phyloP scores from a whole-genome alignment of 1,139 yeast genomes.

The Meyerozyma sp. region DNA sequence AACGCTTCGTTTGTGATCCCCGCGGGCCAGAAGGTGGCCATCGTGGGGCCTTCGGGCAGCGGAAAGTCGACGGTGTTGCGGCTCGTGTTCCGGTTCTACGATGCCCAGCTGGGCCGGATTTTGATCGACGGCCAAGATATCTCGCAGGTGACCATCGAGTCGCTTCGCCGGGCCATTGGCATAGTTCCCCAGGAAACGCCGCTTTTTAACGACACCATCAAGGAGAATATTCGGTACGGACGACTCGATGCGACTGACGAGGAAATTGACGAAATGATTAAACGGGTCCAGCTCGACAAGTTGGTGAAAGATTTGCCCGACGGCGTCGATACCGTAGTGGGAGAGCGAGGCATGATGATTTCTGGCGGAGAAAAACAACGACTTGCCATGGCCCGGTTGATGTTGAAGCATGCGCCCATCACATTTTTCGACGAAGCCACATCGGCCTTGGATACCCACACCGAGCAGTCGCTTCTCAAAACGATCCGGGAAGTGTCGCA shows the following conservation, averaged over 20 bases:
- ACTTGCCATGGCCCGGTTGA: slow-evolving; percentile 83
- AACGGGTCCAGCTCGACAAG: slow-evolving; percentile 61
- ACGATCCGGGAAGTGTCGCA: slow-evolving; percentile 64
- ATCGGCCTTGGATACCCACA: slow-evolving; percentile 92
- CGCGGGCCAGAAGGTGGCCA: slow-evolving; percentile 85
- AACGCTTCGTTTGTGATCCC: slow-evolving; percentile 85
- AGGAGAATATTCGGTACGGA: slow-evolving; percentile 87
- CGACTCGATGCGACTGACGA: slow-evolving; percentile 66
- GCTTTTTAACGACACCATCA: slow-evolving; percentile 81
- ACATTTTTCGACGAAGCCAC: slow-evolving; percentile 97
- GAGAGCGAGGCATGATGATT: slow-evolving; percentile 97
- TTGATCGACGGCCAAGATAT: slow-evolving; percentile 89
- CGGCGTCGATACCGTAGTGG: slow-evolving; percentile 84
- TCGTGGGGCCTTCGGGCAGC: slow-evolving; percentile 93
- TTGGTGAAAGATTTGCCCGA: slow-evolving; percentile 73
- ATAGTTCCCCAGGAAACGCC: slow-evolving; percentile 99
- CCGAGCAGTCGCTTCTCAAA: slow-evolving; percentile 77
- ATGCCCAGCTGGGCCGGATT: slow-evolving; percentile 71
- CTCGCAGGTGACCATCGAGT: slow-evolving; percentile 65
- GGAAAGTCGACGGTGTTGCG: slow-evolving; percentile 91
- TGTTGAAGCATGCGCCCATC: slow-evolving; percentile 80
- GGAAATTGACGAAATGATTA: slow-evolving; percentile 62
- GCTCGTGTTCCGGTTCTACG: slow-evolving; percentile 85
- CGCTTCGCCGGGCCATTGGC: slow-evolving; percentile 71
- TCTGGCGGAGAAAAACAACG: slow-evolving; percentile 98